Evolutionary conservation across 768 basidiomycete genomes (phyloP), one percentile per base, ranked within the genome.

Genomic region (Amanita pseudoporphyria): DNA sequence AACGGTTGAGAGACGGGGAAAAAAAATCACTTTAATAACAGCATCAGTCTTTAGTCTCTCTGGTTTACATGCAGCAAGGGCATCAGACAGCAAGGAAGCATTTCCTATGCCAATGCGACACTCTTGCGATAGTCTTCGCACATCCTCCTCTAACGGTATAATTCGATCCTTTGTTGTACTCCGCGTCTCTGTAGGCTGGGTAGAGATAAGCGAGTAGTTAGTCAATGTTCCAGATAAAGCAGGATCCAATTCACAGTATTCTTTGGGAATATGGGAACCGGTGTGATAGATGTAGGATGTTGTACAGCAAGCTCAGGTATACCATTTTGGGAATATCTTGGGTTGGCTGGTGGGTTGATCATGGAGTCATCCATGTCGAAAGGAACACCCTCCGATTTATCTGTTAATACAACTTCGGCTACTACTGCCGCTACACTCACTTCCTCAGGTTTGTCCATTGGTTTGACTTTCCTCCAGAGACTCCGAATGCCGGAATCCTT

Each of bases 81-180:
- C 77, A 58, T 93, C 80, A 13, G 76, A 74, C 12, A 95, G 70
- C 7, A 94, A 57, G 37, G 71, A 67, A 0, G 92, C 90, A 57
- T 91, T 90, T n/a, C 85, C 85, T 49, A 76, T 76, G 2, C 84
- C 91, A 33, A 91, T 79, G 52, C 79, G 82, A 64, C 90, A 91
- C 62, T 96, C 93, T 56, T 90, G 81, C 57, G 88, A 80, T 43
- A 96, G 64, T 13, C 87, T 73, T 10, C 83, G 73, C 44, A 92
- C 87, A 57, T 96, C 89, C 56, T 95, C 91, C 35, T 93, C 88
- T 16, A 67, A 77, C 0, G 90, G 82, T 31, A 93, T 72, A 33
- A 71, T 69, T 35, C 69, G 67, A 53, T 71, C 71, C 16, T 65
- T 61, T 13, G 60, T 62, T 2, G 64, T 66, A 45, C 70, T 70